phyloP scores from a whole-genome alignment of 1,284 basidiomycete species.

The Leccinum fuscescens region DNA sequence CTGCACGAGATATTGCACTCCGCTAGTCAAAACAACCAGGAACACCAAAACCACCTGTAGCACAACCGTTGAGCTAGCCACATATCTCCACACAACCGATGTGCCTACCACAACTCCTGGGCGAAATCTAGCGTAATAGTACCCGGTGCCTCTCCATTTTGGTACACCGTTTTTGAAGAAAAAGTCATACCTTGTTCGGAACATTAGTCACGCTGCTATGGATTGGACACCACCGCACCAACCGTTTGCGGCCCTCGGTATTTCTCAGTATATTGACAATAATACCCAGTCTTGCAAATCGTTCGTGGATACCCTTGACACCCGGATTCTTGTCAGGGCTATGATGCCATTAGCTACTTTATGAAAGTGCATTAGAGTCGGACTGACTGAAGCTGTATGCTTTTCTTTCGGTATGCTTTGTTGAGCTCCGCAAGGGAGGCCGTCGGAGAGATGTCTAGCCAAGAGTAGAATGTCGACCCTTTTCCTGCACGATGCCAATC shows the following conservation, averaged over 20 bases:
- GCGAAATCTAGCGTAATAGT: constrained; percentile 91
- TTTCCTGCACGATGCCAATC: constrained; percentile 50
- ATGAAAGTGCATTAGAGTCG: background rate
- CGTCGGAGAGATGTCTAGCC: constrained; percentile 69
- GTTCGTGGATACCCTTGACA: constrained; percentile 77
- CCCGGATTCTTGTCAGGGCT: constrained; percentile 93
- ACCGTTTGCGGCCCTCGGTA: constrained; percentile 75
- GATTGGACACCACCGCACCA: constrained; percentile 30
- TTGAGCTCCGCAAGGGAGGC: constrained; percentile 74
- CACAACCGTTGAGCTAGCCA: background rate
- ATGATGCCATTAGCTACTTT: constrained; percentile 12
- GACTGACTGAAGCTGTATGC: constrained; percentile 80
- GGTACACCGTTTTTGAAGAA: constrained; percentile 92
- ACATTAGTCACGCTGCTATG: constrained; percentile 4
- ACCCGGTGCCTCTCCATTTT: constrained; percentile 83
- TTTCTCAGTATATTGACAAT: constrained; percentile 80
- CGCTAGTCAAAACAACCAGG: constrained; percentile 70
- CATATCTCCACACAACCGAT: background rate
- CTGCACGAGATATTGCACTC: constrained; percentile 79
- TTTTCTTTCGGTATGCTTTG: constrained; percentile 88
- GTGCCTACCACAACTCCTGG: constrained; percentile 76
- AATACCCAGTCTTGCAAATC: constrained; percentile 87
- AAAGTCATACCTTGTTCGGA: constrained; percentile 69
- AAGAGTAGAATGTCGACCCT: constrained; percentile 88
- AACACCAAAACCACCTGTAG: constrained; percentile 65